Conservation (phyloP, 192 early-diverging fungal species). For the Cetraspora pellucida region DNA sequence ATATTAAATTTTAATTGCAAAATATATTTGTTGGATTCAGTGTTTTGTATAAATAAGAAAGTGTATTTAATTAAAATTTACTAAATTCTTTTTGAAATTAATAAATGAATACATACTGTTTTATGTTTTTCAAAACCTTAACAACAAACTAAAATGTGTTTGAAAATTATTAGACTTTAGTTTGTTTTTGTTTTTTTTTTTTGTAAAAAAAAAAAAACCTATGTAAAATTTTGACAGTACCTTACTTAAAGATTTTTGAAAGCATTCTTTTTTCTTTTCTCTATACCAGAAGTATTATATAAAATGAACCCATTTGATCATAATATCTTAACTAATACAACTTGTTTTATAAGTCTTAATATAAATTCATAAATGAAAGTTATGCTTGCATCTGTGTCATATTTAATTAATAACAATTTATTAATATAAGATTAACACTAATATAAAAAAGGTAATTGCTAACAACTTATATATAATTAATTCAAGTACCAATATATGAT, state of each 20-base stretch:
- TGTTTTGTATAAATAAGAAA: neutral
- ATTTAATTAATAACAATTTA: neutral
- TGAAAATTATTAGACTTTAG: neutral
- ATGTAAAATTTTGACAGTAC: neutral
- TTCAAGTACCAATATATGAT: neutral
- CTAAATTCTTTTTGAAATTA: neutral
- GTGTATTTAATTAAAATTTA: neutral
- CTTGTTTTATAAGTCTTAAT: constrained; percentile 18
- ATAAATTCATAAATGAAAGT: constrained; percentile 23
- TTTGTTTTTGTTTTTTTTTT: neutral
- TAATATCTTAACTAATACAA: constrained; percentile 15
- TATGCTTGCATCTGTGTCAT: constrained; percentile 25
- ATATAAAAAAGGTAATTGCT: neutral
- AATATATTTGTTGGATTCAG: constrained; percentile 27
- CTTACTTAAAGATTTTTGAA: constrained; percentile 10
- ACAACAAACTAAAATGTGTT: constrained; percentile 1
- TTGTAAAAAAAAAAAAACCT: neutral
- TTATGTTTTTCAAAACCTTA: constrained; percentile 10
- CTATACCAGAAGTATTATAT: constrained; percentile 13
- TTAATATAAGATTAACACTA: neutral
- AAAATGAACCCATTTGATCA: constrained; percentile 1
- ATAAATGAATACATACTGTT: constrained; percentile 2
- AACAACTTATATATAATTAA: constrained; percentile 2
- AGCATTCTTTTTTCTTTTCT: constrained; percentile 24
- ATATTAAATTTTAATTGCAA: constrained; percentile 26